A percentile compares a stretch with the other conserved stretches of the same genome.
Conservation (phyloP, 352 stramenopile genomes). For the Blastocystis sp. region DNA sequence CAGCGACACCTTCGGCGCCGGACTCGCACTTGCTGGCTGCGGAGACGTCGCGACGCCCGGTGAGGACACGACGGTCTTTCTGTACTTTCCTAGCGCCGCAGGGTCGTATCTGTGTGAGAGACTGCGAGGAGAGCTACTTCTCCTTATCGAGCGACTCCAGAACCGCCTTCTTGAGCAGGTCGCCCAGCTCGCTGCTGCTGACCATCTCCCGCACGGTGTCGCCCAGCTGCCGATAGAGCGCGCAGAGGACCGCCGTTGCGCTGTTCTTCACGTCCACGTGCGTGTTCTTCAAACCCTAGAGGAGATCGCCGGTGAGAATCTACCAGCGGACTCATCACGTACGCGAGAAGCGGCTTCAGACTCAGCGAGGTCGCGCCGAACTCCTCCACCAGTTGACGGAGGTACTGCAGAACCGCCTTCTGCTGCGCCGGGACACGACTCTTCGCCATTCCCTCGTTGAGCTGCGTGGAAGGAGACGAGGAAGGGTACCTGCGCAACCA, state of each 20-base stretch:
- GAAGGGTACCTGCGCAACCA: background rate
- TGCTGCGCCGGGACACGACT: background rate
- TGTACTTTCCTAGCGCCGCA: background rate
- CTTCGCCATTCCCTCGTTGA: background rate
- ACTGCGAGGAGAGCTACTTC: background rate
- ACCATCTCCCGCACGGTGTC: background rate
- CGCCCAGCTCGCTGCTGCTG: background rate
- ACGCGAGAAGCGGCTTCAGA: background rate
- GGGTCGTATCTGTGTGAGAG: background rate
- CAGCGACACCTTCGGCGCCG: background rate
- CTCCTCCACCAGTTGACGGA: background rate
- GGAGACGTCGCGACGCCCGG: background rate
- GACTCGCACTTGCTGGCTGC: no score
- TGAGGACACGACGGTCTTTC: background rate
- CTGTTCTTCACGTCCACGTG: conserved; percentile 20
- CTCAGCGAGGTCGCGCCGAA: background rate
- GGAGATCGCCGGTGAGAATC: background rate
- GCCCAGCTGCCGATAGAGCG: background rate
- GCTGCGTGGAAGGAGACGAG: background rate
- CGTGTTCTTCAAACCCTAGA: conserved; percentile 4
- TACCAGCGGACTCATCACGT: background rate
- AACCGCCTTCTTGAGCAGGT: conserved; percentile 35
- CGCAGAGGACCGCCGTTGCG: background rate
- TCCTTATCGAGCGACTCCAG: background rate
- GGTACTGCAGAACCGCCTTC: background rate